Conservation (phyloP, 2,329 filamentous ascomycete genomes). For the Ceratocystis albifundus region DNA sequence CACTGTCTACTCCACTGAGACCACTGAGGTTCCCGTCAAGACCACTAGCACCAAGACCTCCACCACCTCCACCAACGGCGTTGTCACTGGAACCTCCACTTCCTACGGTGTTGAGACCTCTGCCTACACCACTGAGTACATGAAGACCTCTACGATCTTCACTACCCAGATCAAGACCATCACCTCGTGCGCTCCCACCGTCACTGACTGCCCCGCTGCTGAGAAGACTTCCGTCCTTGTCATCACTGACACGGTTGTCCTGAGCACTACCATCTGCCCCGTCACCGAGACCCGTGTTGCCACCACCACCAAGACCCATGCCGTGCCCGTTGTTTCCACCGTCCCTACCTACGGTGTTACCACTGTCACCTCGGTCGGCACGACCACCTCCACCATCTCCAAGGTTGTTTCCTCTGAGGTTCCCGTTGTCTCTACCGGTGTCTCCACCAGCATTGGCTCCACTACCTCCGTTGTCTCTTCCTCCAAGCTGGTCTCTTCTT, state of each 20-base stretch:
- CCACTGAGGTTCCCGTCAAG: constrained; percentile 21
- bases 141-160: constrained; percentile 41
- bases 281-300: constrained; percentile 42
- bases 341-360: constrained; percentile 23
- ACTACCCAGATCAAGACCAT: constrained; percentile 40
- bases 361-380: constrained; percentile 21
- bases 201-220: constrained; percentile 41
- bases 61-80: constrained; percentile 19
- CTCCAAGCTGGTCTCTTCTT: constrained; percentile 35
- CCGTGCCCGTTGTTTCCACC: constrained; percentile 25
- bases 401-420: constrained; percentile 39
- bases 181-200: constrained; percentile 37
- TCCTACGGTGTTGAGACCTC: constrained; percentile 23
- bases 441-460: constrained; percentile 41
- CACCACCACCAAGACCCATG: constrained; percentile 31
- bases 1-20: constrained; percentile 19
- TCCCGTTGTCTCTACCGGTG: constrained; percentile 39
- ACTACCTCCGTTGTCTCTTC: constrained; percentile 39
- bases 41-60: constrained; percentile 20
- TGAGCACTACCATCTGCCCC: constrained; percentile 51
- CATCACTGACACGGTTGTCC: constrained; percentile 43
- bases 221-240: constrained; percentile 35
- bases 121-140: constrained; percentile 31
- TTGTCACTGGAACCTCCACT: constrained; percentile 20
- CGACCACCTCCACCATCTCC: constrained; percentile 26